Evolutionary conservation across 768 basidiomycete species (phyloP).

Genomic region (Phaeotremella fagi): DNA sequence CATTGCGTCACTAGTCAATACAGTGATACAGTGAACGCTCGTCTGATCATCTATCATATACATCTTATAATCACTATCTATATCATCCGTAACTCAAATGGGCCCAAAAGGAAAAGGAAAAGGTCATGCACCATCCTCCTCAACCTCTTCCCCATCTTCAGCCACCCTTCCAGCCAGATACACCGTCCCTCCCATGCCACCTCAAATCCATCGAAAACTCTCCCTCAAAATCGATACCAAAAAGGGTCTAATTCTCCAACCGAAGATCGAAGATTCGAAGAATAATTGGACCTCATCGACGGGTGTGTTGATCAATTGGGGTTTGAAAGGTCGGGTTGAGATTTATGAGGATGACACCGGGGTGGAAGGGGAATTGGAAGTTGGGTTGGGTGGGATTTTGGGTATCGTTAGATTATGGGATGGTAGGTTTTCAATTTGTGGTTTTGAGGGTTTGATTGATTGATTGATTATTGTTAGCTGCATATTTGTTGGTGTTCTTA

Average conservation of each 20-base stretch:
- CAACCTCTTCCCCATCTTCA: neutral
- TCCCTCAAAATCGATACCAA: slow-evolving; percentile 18
- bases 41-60: too few relatives aligned
- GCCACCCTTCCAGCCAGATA: slow-evolving; percentile 31
- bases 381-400: slow-evolving; percentile 40
- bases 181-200: slow-evolving; percentile 41
- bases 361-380: slow-evolving; percentile 10
- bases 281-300: neutral
- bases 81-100: too few relatives aligned
- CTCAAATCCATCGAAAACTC: slow-evolving; percentile 36
- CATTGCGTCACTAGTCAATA: too few relatives aligned
- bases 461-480: slow-evolving; percentile 12
- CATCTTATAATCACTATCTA: too few relatives aligned
- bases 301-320: slow-evolving; percentile 33
- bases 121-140: neutral
- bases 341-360: slow-evolving; percentile 5
- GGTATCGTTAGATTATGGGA: slow-evolving; percentile 43
- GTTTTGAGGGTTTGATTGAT: neutral
- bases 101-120: too few relatives aligned
- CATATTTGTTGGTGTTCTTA: slow-evolving; percentile 42
- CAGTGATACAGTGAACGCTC: too few relatives aligned
- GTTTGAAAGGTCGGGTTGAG: slow-evolving; percentile 30
- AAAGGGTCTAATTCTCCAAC: slow-evolving; percentile 27
- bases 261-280: slow-evolving; percentile 1
- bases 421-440: slow-evolving; percentile 15